A percentile compares a stretch with the other conserved stretches of the same genome.
phyloP scores from a whole-genome alignment of 306 rosid species.

The Vigna hirtella region DNA sequence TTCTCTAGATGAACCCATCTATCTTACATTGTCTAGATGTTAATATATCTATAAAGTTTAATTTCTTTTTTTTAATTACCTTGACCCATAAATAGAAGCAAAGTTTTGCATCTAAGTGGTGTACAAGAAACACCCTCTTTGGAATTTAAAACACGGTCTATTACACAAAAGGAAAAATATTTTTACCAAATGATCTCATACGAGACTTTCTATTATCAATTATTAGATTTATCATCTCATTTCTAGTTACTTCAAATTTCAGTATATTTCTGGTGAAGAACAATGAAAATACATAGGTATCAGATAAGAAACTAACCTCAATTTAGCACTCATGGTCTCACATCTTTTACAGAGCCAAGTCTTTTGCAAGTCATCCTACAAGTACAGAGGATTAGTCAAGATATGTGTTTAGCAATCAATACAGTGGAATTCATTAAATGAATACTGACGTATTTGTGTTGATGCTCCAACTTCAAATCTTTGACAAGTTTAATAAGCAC shows the following conservation, averaged over 20 bases:
- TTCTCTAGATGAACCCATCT: too few species aligned
- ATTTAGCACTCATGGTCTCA: constrained; percentile 87
- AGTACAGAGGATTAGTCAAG: constrained; percentile 26
- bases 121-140: constrained; percentile 11
- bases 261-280: constrained; percentile 28
- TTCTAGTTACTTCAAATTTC: constrained; percentile 9
- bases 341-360: constrained; percentile 95
- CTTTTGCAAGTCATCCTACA: constrained; percentile 87
- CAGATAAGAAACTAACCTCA: constrained; percentile 66
- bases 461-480: constrained; percentile 95
- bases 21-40: constrained; percentile 20
- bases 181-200: constrained; percentile 8
- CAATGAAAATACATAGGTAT: constrained; percentile 27
- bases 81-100: constrained; percentile 20
- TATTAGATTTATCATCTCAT: neutral
- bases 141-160: neutral
- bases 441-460: constrained; percentile 77
- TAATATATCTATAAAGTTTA: neutral
- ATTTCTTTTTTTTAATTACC: neutral
- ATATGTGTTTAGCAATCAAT: constrained; percentile 31
- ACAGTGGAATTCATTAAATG: constrained; percentile 32
- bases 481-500: constrained; percentile 88
- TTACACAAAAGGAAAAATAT: neutral
- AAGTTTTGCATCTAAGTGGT: constrained; percentile 18
- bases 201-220: neutral